Evolutionary conservation across 2,329 filamentous ascomycete genomes (phyloP), one percentile per base, ranked within the genome.

Genomic region (Exophiala spinifera): DNA sequence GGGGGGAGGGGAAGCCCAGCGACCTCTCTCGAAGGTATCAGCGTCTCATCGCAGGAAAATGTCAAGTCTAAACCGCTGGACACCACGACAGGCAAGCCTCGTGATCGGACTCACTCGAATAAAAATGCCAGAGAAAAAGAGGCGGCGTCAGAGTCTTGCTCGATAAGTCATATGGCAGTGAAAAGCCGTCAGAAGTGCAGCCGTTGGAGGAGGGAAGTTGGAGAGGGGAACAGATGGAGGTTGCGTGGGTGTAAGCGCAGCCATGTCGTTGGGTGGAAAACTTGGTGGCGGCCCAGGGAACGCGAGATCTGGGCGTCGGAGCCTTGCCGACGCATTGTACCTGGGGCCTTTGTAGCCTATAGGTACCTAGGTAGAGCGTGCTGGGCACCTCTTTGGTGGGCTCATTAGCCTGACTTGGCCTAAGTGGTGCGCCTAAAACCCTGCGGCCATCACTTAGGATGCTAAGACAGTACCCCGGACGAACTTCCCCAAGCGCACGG

Each of bases 241-340:
- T 44, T 21, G 42, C 14, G 42, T 25, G 42, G n/a, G 21, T 21
- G 23, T 44, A 44, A 44, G 42, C 42, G 42, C 42, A 44, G 42
- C 23, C 19, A 15, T 21, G 20, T n/a, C 20, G 14, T 44, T 15
- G 42, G 42, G 23, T 25, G 42, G 42, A 23, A 44, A 20, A 23
- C 42, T 44, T 25, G 20, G 36, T 19, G n/a, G 36, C 17, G 36
- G 6, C 36, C 28, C 10, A 15, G 14, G 13, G 14, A n/a, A 19
- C 11, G 36, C n/a, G 36, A 39, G 36, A 19, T 39, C 36, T 39
- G 36, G 36, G 36, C 36, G 17, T 19, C 36, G 17, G 17, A 39
- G 17, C 15, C 14, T 31, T n/a, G 36, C 14, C 17, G 36, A 19
- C 17, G 36, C 2, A 25, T 10, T 13, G 5, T n/a, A 15, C 36